Percentiles rank a stretch among this genome's conserved stretches.
These are phyloP conservation scores for Eutrema heterophyllum DNA, from an alignment of 345 rosid genomes.

Conservation along the genomic window DNA sequence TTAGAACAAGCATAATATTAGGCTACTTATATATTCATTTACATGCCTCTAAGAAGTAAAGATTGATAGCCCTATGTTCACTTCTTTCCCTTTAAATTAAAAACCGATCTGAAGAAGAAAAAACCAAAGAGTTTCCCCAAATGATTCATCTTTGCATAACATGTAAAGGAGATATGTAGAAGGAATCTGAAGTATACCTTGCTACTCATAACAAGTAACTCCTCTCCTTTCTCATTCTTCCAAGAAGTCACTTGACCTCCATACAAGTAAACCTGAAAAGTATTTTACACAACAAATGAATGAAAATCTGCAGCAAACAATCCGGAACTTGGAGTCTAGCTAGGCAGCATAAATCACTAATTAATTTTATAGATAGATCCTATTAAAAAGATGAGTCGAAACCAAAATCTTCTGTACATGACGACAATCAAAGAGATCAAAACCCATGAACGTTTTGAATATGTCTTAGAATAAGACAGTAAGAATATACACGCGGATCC, in stretches of 20 bases:
- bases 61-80: too few relatives aligned
- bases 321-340: neutral
- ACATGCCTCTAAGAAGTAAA: neutral
- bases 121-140: neutral
- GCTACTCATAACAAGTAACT: constrained; percentile 74
- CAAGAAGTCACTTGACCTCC: constrained; percentile 89
- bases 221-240: constrained; percentile 76
- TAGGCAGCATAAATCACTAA: neutral
- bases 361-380: neutral
- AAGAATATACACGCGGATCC: neutral
- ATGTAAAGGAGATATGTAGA: neutral
- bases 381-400: neutral
- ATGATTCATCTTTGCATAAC: neutral
- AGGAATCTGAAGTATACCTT: constrained; percentile 48
- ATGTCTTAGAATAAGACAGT: neutral
- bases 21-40: neutral
- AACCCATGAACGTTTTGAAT: neutral
- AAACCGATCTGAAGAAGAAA: neutral
- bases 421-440: neutral
- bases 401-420: neutral
- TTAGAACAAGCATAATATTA: too few relatives aligned
- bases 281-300: neutral
- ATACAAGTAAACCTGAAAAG: constrained; percentile 60
- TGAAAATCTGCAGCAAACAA: neutral
- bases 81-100: too few relatives aligned